Evolutionary conservation across 768 basidiomycete species (phyloP), one percentile per base, ranked within the genome.

Genomic region (Suillus fuscotomentosus): DNA sequence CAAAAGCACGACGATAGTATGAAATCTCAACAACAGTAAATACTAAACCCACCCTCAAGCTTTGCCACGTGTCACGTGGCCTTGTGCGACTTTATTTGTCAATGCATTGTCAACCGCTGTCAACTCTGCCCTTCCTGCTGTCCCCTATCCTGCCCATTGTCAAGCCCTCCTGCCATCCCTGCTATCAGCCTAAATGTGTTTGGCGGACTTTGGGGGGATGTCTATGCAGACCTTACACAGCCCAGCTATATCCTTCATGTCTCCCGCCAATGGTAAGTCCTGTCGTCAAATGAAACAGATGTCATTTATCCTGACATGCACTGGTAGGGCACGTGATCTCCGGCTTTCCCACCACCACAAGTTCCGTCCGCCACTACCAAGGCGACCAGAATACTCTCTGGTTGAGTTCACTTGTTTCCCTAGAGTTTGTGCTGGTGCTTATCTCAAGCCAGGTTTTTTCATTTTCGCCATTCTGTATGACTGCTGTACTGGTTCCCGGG

Each of bases 401-500:
- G 56, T 63, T 47, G 70, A 64, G 71, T 71, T 55, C 68, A 76
- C 63, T 72, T 62, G 53, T 24, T 67, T 70, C 17, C 65, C 70
- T 24, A 71, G 80, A 10, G 73, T 82, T 9, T 53, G 66, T 17
- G 64, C 63, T 20, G 74, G 69, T 31, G 68, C 77, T 51, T 67
- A 73, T 10, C 69, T 71, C 57, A 73, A 76, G 4, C 68, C 75
- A 31, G 75, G 70, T 70, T 74, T 56, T 80, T 80, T n/a, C 71
- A 66, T 78, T 60, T 73, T 79, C 43, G 69, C 73, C 43, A 76
- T 82, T 43, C 61, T 76, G 9, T 75, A 81, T 9, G 73, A 76
- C 5, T 42, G 76, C 24, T 72, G 75, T 27, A 76, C 81, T 63
- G 67, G 68, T 54, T 75, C n/a, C 82, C n/a, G 84, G 62, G 76